Evolutionary conservation across 1,284 basidiomycete species (phyloP).

Genomic region (Sporisorium graminicola): DNA sequence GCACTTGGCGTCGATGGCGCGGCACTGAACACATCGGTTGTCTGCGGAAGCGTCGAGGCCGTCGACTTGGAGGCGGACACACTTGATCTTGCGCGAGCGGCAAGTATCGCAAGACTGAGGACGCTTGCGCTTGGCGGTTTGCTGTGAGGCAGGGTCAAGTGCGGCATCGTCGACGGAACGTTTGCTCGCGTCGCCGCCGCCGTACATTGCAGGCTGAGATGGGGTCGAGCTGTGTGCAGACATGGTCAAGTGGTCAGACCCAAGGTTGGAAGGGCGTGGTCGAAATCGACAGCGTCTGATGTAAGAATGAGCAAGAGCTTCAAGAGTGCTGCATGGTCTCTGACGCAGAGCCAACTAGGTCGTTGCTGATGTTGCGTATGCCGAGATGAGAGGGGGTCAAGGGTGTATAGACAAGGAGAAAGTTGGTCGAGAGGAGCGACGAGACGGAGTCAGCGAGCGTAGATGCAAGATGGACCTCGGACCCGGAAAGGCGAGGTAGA

Average conservation of each 20-base stretch:
- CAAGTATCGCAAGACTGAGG: constrained; percentile 57
- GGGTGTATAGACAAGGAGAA: neutral
- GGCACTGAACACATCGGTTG: constrained; percentile 50
- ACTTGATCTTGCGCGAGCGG: constrained; percentile 57
- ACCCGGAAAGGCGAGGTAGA: neutral
- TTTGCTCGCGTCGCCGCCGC: constrained; percentile 14
- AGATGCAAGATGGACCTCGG: neutral
- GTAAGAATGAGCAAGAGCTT: neutral
- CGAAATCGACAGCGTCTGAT: neutral
- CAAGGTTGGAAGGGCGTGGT: neutral
- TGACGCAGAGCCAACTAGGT: neutral
- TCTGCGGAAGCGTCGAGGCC: constrained; percentile 42
- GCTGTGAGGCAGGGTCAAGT: constrained; percentile 17
- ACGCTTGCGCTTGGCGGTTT: constrained; percentile 46
- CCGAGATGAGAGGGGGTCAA: neutral
- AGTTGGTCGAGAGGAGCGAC: neutral
- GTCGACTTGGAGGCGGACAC: constrained; percentile 45
- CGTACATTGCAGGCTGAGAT: neutral
- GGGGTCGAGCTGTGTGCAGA: constrained; percentile 19
- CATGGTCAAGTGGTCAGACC: constrained; percentile 9
- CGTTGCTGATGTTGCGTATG: neutral
- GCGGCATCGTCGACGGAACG: constrained; percentile 23
- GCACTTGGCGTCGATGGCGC: constrained; percentile 51
- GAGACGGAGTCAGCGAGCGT: neutral
- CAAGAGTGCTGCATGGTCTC: constrained; percentile 15